These are phyloP conservation scores for Cantharellus cinnabarinus DNA, from an alignment of 768 basidiomycete species.

Conservation along the genomic window DNA sequence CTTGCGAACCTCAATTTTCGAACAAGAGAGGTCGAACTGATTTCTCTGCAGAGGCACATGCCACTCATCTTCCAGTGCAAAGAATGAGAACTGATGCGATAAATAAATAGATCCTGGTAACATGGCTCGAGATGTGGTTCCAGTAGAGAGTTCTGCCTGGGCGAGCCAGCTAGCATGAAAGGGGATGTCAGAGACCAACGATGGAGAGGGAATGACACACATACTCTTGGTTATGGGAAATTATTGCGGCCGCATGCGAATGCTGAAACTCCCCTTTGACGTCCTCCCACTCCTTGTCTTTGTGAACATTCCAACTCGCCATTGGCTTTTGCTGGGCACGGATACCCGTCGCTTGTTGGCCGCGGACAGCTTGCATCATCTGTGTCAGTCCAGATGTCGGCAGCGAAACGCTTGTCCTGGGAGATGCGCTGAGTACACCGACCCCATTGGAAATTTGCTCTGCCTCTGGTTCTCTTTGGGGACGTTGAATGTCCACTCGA, in stretches of 20 bases:
- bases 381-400: background rate
- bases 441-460: background rate
- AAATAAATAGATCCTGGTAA: slow-evolving; percentile 65
- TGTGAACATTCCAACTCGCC: slow-evolving; percentile 45
- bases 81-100: slow-evolving; percentile 69
- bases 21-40: slow-evolving; percentile 34
- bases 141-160: slow-evolving; percentile 67
- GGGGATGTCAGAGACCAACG: background rate
- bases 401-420: background rate
- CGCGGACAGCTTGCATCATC: slow-evolving; percentile 1
- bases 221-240: background rate
- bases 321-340: slow-evolving; percentile 23
- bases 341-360: background rate
- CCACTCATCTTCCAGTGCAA: slow-evolving; percentile 40
- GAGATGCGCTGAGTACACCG: background rate
- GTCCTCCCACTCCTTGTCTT: slow-evolving; percentile 32
- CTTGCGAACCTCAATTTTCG: slow-evolving; percentile 47
- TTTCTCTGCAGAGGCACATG: slow-evolving; percentile 52
- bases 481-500: background rate
- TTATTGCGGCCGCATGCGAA: background rate
- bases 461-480: background rate
- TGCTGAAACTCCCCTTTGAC: slow-evolving; percentile 20
- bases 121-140: slow-evolving; percentile 32
- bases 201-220: slow-evolving; percentile 6
- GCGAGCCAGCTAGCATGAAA: slow-evolving; percentile 36